Base-by-base conservation (phyloP, 2,329 filamentous ascomycete species). In the Elsinoe australis region DNA sequence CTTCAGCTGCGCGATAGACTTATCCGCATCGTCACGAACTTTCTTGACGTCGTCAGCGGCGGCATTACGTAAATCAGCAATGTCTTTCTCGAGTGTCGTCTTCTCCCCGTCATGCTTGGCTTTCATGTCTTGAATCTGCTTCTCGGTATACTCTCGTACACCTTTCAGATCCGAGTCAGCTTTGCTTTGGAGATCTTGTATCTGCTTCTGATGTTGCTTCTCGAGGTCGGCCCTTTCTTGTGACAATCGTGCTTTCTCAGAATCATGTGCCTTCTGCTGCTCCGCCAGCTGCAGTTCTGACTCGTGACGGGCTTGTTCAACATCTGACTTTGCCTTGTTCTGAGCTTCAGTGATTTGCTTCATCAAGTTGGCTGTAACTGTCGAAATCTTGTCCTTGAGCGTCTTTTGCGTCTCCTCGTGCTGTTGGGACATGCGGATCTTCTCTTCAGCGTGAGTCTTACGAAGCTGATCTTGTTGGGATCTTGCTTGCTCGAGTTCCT, bases 101-200 rank as follows among this genome's bases (percentile, higher is more conserved):
- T 26, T 15, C 18, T 49, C 47, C 12, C 21, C 22, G 10, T 44
- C 45, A 31, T 52, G 52, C 22, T 49, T 34, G 4, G 31, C 24
- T 18, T 33, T 46, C n/a, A 48, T 34, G 19, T 52, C 36, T 32
- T 53, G 35, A 4, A 53, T 26, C 29, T 54, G 50, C 32, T 38
- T 48, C 17, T 51, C 45, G 17, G 34, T 18, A 6, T 50, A 42
- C 8, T 41, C 26, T 10, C 50, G 42, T 22, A 49, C 15, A 2
- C 31, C 38, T 10, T 22, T 34, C 18, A 52, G 46, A 21, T 51
- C 44, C 4, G 36, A n/a, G 3, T 45, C 42, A 24, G 36, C 33
- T 8, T 47, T 44, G n/a, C 21, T 14, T 9, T 21, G 15, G 5
- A 44, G 15, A n/a, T 44, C 28, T 15, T 44, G 24, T 10, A 32